A percentile compares a stretch with the other conserved stretches of the same genome.
These are phyloP conservation scores for Acer saccharum DNA, from an alignment of 345 rosid species.

Conservation along the genomic window DNA sequence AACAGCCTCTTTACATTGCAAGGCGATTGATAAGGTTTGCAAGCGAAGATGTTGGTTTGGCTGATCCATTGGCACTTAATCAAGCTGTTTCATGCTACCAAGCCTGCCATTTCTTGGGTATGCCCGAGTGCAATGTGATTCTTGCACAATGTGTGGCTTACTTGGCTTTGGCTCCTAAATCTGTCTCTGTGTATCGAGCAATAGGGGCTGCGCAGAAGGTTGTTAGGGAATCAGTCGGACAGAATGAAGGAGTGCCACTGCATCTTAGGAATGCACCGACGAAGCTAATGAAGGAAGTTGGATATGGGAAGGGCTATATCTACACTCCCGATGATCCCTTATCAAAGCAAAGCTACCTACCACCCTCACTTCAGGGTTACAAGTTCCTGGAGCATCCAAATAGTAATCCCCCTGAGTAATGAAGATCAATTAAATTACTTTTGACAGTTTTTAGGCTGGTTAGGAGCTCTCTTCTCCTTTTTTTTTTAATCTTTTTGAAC, in stretches of 20 bases:
- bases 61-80: slow-evolving; percentile 72
- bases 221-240: slow-evolving; percentile 71
- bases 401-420: slow-evolving; percentile 15
- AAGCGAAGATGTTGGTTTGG: slow-evolving; percentile 83
- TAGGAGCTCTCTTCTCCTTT: not conserved
- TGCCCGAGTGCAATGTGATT: slow-evolving; percentile 82
- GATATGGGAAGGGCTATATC: slow-evolving; percentile 75
- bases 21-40: slow-evolving; percentile 83
- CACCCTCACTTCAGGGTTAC: slow-evolving; percentile 61
- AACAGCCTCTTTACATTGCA: slow-evolving; percentile 84
- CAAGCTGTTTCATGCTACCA: slow-evolving; percentile 90
- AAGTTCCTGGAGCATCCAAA: slow-evolving; percentile 79
- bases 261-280: slow-evolving; percentile 89
- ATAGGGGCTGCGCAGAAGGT: slow-evolving; percentile 66
- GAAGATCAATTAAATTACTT: slow-evolving; percentile 12
- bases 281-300: slow-evolving; percentile 76
- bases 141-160: slow-evolving; percentile 82
- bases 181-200: slow-evolving; percentile 69
- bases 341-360: slow-evolving; percentile 56
- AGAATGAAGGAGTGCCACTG: slow-evolving; percentile 82
- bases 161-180: slow-evolving; percentile 82
- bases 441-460: not conserved
- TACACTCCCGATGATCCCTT: slow-evolving; percentile 74
- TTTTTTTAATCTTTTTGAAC: not conserved
- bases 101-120: slow-evolving; percentile 86